Evolutionary conservation across 495 filamentous ascomycete species (phyloP), one percentile per base, ranked within the genome.

Genomic region (Coniosporium apollinis): DNA sequence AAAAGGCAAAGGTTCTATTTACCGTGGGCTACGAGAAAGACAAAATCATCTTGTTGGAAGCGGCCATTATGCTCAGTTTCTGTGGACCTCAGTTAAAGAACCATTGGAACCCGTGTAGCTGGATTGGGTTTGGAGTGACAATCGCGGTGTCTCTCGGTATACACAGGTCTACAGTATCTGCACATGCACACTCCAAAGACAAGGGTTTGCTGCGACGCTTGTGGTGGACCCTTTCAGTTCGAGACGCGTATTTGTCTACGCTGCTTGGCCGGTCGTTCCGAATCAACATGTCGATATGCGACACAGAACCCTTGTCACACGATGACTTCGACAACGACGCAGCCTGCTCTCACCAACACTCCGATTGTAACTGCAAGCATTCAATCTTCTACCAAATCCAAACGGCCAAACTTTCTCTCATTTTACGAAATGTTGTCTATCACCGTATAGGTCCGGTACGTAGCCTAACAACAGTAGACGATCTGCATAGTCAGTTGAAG

Each of bases 131-230:
- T 13, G 38, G 3, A 8, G 38, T 40, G 19, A 40, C 38, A 13
- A 34, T 40, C n/a, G 38, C 38, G n/a, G 38, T 33, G 19, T 22
- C 38, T 5, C 38, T 40, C 11, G 38, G 38, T 20, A 28, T 40
- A 4, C 30, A 40, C 21, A 28, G 38, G 15, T 40, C 30, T n/a
- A 22, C 15, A 9, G 2, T 19, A 11, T 14, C 3, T 7, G 28
- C 38, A 4, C 22, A 40, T 14, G 25, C 32, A 22, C 6, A 38
- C n/a, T 20, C 18, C 19, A 40, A 28, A 40, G 30, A 34, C 38
- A 10, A 18, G 13, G 29, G 30, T 19, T 22, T 40, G 14, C 30
- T 40, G 13, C 19, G 25, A 18, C 30, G 38, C 19, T 22, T 40
- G 2, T 40, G 38, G 38, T 40, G 38, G 38, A 34, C 30, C 14